A percentile compares a stretch with the other conserved stretches of the same genome.
These are phyloP conservation scores for Echeveria elegans DNA, from an alignment of 164 flowering plant species.

Conservation along the genomic window DNA sequence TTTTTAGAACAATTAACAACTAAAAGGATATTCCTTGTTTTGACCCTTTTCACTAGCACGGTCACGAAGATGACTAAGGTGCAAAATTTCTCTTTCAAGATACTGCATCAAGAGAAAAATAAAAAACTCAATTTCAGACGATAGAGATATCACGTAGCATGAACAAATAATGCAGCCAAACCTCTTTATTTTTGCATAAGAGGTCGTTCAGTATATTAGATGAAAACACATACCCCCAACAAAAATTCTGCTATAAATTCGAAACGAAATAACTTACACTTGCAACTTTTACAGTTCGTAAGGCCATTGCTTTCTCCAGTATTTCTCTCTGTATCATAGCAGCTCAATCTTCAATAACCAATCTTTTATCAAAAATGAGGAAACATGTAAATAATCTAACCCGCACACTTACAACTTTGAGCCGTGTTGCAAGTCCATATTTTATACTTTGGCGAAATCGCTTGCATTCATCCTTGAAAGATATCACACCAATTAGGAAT, in stretches of 20 bases:
- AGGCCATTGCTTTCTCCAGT: slow-evolving; percentile 27
- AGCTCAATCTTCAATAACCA: not conserved
- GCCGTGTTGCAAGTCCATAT: slow-evolving; percentile 25
- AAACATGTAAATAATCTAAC: not conserved
- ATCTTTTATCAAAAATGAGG: not conserved
- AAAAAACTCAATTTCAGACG: not conserved
- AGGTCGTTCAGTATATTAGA: not conserved
- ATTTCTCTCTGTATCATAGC: slow-evolving; percentile 29
- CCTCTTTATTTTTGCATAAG: not conserved
- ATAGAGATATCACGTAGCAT: not conserved
- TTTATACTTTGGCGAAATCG: slow-evolving; percentile 30
- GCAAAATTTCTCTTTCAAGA: slow-evolving; percentile 27
- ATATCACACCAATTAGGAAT: not conserved
- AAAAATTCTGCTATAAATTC: not conserved
- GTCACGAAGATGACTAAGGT: slow-evolving; percentile 36
- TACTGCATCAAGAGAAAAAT: slow-evolving; percentile 16
- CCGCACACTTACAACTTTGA: slow-evolving; percentile 29
- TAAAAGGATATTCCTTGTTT: slow-evolving; percentile 40
- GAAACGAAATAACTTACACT: slow-evolving; percentile 24
- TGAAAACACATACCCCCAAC: not conserved
- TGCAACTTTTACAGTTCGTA: slow-evolving; percentile 26
- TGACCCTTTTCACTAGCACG: slow-evolving; percentile 46
- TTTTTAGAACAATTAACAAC: not conserved
- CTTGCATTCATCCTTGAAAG: slow-evolving; percentile 37
- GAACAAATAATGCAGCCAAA: not conserved